A percentile compares a stretch with the other conserved stretches of the same genome.
phyloP scores from a whole-genome alignment of 495 filamentous ascomycete species.

The Platismatia glauca region DNA sequence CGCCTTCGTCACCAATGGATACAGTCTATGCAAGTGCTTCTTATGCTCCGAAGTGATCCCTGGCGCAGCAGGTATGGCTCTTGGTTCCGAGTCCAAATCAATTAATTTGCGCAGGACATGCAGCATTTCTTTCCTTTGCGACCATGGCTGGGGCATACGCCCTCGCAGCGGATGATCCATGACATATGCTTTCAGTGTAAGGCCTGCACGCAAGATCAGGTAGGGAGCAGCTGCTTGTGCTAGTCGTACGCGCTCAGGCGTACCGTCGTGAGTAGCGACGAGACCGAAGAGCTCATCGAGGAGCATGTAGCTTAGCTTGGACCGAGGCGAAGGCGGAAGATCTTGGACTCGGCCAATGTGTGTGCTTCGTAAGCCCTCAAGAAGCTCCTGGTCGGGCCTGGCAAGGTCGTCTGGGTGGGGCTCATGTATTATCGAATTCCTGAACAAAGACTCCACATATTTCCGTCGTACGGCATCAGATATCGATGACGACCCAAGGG shows the following conservation, averaged over 20 bases:
- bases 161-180: slow-evolving; percentile 89
- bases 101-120: slow-evolving; percentile 59
- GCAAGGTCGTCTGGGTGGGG: slow-evolving; percentile 57
- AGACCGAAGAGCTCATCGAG: slow-evolving; percentile 75
- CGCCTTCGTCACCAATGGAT: slow-evolving; percentile 66
- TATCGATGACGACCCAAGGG: slow-evolving; percentile 56
- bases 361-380: slow-evolving; percentile 53
- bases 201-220: slow-evolving; percentile 69
- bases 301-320: slow-evolving; percentile 68
- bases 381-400: slow-evolving; percentile 42
- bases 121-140: slow-evolving; percentile 67
- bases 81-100: slow-evolving; percentile 57
- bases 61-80: slow-evolving; percentile 57
- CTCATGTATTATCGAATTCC: slow-evolving; percentile 70
- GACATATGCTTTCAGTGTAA: slow-evolving; percentile 72
- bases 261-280: slow-evolving; percentile 37
- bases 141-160: slow-evolving; percentile 80
- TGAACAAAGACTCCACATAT: slow-evolving; percentile 71
- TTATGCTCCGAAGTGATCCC: slow-evolving; percentile 46
- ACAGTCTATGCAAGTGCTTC: slow-evolving; percentile 75
- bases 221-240: slow-evolving; percentile 73
- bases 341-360: slow-evolving; percentile 65
- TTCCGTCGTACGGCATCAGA: slow-evolving; percentile 56
- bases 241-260: slow-evolving; percentile 41
- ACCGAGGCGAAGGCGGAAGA: slow-evolving; percentile 51